Conservation (phyloP, 139 green algal species). For the Yamagishiella unicocca region DNA sequence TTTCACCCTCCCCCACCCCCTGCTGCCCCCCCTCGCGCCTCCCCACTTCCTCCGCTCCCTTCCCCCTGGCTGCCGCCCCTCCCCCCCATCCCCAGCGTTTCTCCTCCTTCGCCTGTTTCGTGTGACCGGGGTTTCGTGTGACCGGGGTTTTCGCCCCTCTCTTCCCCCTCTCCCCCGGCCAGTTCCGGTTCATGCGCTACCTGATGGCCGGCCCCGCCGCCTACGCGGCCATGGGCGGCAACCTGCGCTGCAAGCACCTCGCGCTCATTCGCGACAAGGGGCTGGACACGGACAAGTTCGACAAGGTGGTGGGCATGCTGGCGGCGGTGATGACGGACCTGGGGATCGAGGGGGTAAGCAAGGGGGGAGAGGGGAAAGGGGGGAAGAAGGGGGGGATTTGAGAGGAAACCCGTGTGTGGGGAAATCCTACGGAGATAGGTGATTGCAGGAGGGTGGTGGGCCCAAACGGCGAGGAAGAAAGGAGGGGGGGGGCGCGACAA, state of each 20-base stretch:
- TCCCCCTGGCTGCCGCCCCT: background rate
- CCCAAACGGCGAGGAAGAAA: too few species aligned
- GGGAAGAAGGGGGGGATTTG: too few species aligned
- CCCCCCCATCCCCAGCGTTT: background rate
- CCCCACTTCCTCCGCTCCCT: background rate
- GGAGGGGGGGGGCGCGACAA: too few species aligned
- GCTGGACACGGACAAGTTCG: slow-evolving; percentile 1
- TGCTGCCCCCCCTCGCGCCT: background rate
- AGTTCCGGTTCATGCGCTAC: slow-evolving; percentile 43
- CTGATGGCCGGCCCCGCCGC: slow-evolving; percentile 1
- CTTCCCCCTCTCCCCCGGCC: too few species aligned
- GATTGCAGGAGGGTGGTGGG: too few species aligned
- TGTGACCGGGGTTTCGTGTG: too few species aligned
- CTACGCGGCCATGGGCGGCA: slow-evolving; percentile 21
- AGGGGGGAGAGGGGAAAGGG: too few species aligned
- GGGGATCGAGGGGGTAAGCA: too few species aligned
- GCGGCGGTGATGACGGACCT: background rate
- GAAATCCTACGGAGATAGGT: too few species aligned
- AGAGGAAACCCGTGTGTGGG: too few species aligned
- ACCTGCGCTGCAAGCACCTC: slow-evolving; percentile 23
- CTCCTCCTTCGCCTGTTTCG: too few species aligned
- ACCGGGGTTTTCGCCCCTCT: too few species aligned
- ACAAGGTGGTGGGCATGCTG: background rate
- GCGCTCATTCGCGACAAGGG: slow-evolving; percentile 19
- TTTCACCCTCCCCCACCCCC: background rate